Conservation (phyloP, 2,329 filamentous ascomycete genomes). For the Phialophora chinensis region DNA sequence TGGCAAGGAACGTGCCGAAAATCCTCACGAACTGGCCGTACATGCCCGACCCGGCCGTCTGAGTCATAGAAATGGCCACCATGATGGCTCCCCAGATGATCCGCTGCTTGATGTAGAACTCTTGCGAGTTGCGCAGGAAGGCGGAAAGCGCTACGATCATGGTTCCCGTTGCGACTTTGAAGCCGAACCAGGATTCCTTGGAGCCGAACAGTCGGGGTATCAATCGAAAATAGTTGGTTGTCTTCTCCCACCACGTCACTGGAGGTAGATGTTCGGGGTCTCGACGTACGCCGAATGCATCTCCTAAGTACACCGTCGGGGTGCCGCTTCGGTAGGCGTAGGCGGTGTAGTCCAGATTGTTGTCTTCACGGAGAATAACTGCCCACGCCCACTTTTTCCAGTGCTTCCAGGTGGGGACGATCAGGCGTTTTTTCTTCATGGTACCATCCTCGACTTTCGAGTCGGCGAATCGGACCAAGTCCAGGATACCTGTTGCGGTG, state of each 20-base stretch:
- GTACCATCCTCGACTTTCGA: conserved; percentile 67
- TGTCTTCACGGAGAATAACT: conserved; percentile 60
- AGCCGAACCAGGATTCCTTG: conserved; percentile 70
- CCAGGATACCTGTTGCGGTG: conserved; percentile 64
- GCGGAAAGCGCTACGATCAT: conserved; percentile 73
- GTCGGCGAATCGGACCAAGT: conserved; percentile 72
- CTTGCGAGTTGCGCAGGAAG: conserved; percentile 67
- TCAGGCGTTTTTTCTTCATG: conserved; percentile 65
- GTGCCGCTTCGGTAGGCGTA: conserved; percentile 54
- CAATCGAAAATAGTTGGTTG: conserved; percentile 67
- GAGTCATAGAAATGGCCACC: conserved; percentile 72
- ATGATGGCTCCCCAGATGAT: conserved; percentile 82
- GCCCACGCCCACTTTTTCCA: conserved; percentile 66
- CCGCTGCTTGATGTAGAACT: conserved; percentile 73
- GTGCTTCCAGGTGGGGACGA: conserved; percentile 67
- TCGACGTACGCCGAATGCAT: conserved; percentile 55
- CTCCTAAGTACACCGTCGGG: conserved; percentile 67
- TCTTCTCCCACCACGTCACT: conserved; percentile 62
- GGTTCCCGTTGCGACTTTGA: conserved; percentile 73
- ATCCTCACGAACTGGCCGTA: conserved; percentile 74
- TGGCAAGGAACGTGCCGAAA: conserved; percentile 69
- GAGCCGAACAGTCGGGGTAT: conserved; percentile 71
- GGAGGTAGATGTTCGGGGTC: conserved; percentile 78
- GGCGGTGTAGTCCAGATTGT: conserved; percentile 60
- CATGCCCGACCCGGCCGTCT: conserved; percentile 71